Evolutionary conservation across 352 stramenopile species (phyloP), one percentile per base, ranked within the genome.

Genomic region (Globisporangium yorkense): DNA sequence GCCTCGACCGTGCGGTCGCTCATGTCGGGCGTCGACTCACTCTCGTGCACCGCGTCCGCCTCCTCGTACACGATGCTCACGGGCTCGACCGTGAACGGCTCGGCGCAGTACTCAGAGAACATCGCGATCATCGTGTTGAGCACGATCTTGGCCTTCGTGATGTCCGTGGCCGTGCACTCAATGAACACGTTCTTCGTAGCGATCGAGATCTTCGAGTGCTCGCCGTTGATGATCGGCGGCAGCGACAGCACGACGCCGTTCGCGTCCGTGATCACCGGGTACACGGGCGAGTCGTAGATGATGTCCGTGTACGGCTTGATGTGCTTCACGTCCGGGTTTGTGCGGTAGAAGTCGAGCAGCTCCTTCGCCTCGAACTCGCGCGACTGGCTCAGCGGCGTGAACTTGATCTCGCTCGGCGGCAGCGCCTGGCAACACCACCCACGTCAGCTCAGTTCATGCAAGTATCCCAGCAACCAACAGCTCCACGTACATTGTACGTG

Each of bases 121-220:
- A 99, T 99, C 51, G 96, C 91, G 46, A 99, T 96, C 53, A 99
- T 88, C 44, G 97, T 99, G 80, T 99, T 98, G 33, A 99, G 84
- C 45, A 99, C 97, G 63, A 99, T 96, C 71, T 99, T 99, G 39
- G 93, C 97, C 85, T 99, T 99, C 57, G 97, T 99, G 56, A 99
- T 84, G 75, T 99, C 98, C 33, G 97, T 99, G 16, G 94, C 97
- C 54, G 98, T 99, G 79, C 97, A 99, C 74, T 99, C 98, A 59
- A 99, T 99, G 63, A 99, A 98, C 29, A 99, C 96, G 73, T 99
- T 98, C 66, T 96, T 98, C 16, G 97, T 99, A 45, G 93, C 56
- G 24, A 98, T 70, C 60, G 89, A 96, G 75, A 99, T 99, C 77
- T 97, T 94, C 49, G 88, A 98, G 70, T 99, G 93, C 55, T 96